phyloP scores from a whole-genome alignment of 257 asterid genomes.

The Solanum chmielewskii region DNA sequence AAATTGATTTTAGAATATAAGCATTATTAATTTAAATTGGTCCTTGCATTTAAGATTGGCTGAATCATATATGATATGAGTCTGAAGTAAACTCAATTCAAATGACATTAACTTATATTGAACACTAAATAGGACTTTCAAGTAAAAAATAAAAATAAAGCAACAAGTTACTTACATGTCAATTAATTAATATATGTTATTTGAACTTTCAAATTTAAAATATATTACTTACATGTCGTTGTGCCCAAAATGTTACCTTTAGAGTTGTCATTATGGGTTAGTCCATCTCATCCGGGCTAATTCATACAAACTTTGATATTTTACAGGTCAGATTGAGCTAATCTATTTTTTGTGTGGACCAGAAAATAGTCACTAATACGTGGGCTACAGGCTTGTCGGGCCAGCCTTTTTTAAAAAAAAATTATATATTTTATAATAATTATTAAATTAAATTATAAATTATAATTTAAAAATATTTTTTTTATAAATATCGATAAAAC shows the following conservation, averaged over 20 bases:
- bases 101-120: neutral
- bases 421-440: too few relatives aligned
- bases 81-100: neutral
- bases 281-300: too few relatives aligned
- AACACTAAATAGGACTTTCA: neutral
- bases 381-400: too few relatives aligned
- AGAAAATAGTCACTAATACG: too few relatives aligned
- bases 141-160: neutral
- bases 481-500: too few relatives aligned
- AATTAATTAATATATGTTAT: neutral
- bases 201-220: neutral
- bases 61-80: neutral
- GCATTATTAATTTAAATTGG: neutral
- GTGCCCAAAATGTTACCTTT: neutral
- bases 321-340: accelerated
- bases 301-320: too few relatives aligned
- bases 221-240: neutral
- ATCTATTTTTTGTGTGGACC: too few relatives aligned
- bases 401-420: too few relatives aligned
- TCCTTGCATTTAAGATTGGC: neutral
- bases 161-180: neutral
- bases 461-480: too few relatives aligned
- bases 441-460: too few relatives aligned
- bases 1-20: neutral
- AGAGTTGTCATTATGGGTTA: too few relatives aligned